Evolutionary conservation across 2,329 filamentous ascomycete species (phyloP).

Genomic region (Aureobasidium zeae): DNA sequence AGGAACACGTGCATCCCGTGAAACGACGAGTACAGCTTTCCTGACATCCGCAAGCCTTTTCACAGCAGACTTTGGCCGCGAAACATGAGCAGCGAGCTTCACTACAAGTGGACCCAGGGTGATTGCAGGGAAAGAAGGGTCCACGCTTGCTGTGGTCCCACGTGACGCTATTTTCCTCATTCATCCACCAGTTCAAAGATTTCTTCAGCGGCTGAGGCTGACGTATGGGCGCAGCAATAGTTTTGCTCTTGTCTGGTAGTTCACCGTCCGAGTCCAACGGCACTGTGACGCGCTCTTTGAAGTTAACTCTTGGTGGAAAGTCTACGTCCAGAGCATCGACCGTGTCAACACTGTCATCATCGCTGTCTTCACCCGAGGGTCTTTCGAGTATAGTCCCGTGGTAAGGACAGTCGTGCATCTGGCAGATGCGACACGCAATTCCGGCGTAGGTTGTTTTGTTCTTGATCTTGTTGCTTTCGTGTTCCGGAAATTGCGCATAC

Average conservation of each 20-base stretch:
- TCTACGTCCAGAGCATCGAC: slow-evolving; percentile 24
- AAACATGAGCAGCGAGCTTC: slow-evolving; percentile 55
- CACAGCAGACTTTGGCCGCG: slow-evolving; percentile 54
- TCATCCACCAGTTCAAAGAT: slow-evolving; percentile 10
- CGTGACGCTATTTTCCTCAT: slow-evolving; percentile 16
- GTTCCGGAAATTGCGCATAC: slow-evolving; percentile 13
- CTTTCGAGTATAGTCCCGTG: slow-evolving; percentile 34
- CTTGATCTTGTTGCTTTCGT: slow-evolving; percentile 19
- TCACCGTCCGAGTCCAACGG: neutral
- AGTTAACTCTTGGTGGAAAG: slow-evolving; percentile 25
- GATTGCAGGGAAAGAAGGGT: slow-evolving; percentile 56
- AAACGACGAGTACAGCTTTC: slow-evolving; percentile 46
- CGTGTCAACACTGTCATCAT: slow-evolving; percentile 20
- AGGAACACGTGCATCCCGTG: slow-evolving; percentile 34
- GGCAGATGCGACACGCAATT: slow-evolving; percentile 13
- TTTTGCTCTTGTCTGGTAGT: neutral
- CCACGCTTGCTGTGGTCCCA: slow-evolving; percentile 38
- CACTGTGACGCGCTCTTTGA: slow-evolving; percentile 21
- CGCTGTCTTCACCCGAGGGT: slow-evolving; percentile 15
- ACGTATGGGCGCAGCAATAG: too few relatives aligned
- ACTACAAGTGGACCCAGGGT: slow-evolving; percentile 56
- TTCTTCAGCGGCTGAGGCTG: neutral
- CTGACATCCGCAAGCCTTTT: slow-evolving; percentile 62
- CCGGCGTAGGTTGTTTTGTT: slow-evolving; percentile 16
- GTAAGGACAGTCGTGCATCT: slow-evolving; percentile 30